Percentiles rank a stretch among this genome's conserved stretches.
These are phyloP conservation scores for Exophiala xenobiotica DNA, from an alignment of 2,329 filamentous ascomycete species.

Conservation along the genomic window DNA sequence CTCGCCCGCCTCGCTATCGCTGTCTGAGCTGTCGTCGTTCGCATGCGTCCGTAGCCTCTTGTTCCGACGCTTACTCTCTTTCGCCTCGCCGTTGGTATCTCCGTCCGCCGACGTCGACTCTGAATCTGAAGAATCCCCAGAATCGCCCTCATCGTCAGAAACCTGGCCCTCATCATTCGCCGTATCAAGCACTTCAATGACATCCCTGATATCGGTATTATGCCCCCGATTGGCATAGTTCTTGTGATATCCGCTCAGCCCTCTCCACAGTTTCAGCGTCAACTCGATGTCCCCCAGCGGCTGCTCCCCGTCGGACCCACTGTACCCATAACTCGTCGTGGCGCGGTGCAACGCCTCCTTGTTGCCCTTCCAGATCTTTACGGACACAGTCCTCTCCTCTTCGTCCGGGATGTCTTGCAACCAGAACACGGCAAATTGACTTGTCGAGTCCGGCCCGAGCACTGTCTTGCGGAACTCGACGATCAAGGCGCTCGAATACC, in stretches of 20 bases:
- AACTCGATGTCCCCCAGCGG: slow-evolving; percentile 60
- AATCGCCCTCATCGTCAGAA: slow-evolving; percentile 19
- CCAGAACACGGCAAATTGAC: slow-evolving; percentile 34
- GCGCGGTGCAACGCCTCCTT: slow-evolving; percentile 42
- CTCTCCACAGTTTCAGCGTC: slow-evolving; percentile 60
- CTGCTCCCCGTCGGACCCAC: slow-evolving; percentile 56
- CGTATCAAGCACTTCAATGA: slow-evolving; percentile 65
- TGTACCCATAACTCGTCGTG: slow-evolving; percentile 36
- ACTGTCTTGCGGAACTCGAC: slow-evolving; percentile 34
- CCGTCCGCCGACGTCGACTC: slow-evolving; percentile 10
- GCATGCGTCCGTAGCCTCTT: slow-evolving; percentile 25
- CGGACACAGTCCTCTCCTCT: slow-evolving; percentile 57
- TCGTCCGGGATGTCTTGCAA: slow-evolving; percentile 66
- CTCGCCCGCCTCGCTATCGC: slow-evolving; percentile 14
- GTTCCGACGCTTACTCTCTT: neutral
- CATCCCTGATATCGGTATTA: slow-evolving; percentile 55
- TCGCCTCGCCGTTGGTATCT: slow-evolving; percentile 6
- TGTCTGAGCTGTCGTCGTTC: slow-evolving; percentile 18
- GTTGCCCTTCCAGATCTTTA: slow-evolving; percentile 68
- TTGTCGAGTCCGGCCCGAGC: slow-evolving; percentile 32
- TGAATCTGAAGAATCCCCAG: slow-evolving; percentile 19
- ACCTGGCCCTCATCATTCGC: slow-evolving; percentile 61
- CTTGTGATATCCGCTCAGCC: slow-evolving; percentile 60
- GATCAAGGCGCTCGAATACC: slow-evolving; percentile 33
- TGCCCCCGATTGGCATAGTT: slow-evolving; percentile 52